Base-by-base conservation (phyloP, 2,329 filamentous ascomycete genomes). In the Colletotrichum liaoningense region DNA sequence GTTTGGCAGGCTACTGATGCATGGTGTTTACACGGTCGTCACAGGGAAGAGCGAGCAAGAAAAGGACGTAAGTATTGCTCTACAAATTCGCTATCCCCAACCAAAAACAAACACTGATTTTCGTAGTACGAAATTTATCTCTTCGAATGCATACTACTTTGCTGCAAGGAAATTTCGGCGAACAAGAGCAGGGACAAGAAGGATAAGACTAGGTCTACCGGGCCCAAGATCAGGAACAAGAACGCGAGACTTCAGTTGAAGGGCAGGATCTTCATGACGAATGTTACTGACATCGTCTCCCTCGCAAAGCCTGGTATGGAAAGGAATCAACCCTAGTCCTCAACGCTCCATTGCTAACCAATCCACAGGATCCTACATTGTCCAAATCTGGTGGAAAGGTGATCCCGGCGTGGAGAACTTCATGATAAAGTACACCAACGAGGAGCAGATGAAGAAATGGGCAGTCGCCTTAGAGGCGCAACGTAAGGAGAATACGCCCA, bases 311-410 rank as follows among this genome's bases (percentile, higher is more conserved):
- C 95, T 83, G 95, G 95, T 97, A 90, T 80, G 89, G 80, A 71
- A n/a, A 16, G 28, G 19, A 26, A 49, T 33, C 7, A 42, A 11
- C 19, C 19, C 16, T 24, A 3, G n/a, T 19, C 16, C 55, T 22
- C 52, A n/a, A 26, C 35, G 65, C 75, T 14, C 26, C 35, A 49
- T 60, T 19, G 63, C n/a, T 57, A 33, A 52, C 73, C 46, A 72
- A 55, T 62, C 69, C 71, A 12, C 78, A 97, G 95, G 95, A 60
- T 96, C 94, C 12, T 98, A 98, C 81, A 96, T 94, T 2, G 94
- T 98, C 74, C 96, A 98, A 80, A 98, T 99, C 69, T 98, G 95
- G 88, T 99, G 97, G 97, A 98, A 97, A 84, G 96, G 96, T 42
- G 96, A 98, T 76, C 95, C 95, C 0, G 95, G 94, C 4, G 95